Conservation (phyloP, 768 basidiomycete genomes). For the Podaxis pistillaris region DNA sequence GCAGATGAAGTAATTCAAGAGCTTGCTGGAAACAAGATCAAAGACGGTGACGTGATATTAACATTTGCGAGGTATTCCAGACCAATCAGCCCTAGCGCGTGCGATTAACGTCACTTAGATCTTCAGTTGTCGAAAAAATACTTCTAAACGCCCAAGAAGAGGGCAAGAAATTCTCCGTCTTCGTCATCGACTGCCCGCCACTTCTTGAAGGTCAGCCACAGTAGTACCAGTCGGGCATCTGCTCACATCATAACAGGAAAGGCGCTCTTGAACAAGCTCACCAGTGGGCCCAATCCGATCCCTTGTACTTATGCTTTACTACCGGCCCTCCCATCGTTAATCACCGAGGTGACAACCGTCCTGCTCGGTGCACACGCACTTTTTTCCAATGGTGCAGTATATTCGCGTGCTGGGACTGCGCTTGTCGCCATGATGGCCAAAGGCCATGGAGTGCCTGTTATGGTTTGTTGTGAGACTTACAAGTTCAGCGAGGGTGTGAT, state of each 20-base stretch:
- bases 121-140: conserved; percentile 92
- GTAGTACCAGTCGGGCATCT: conserved; percentile 4
- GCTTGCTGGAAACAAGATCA: conserved; percentile 88
- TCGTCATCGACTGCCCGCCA: conserved; percentile 94
- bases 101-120: conserved; percentile 45
- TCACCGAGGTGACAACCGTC: conserved; percentile 80
- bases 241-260: conserved; percentile 56
- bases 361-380: conserved; percentile 93
- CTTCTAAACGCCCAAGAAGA: conserved; percentile 72
- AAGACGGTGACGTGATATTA: conserved; percentile 88
- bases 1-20: conserved; percentile 94
- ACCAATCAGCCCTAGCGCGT: not conserved
- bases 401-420: conserved; percentile 92
- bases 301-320: conserved; percentile 92
- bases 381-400: conserved; percentile 92
- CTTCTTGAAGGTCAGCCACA: conserved; percentile 73
- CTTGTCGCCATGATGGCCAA: conserved; percentile 97
- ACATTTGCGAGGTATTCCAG: conserved; percentile 81
- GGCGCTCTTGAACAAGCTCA: conserved; percentile 66
- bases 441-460: conserved; percentile 83
- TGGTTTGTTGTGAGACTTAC: conserved; percentile 98
- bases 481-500: conserved; percentile 94
- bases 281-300: conserved; percentile 56
- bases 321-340: conserved; percentile 75
- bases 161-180: conserved; percentile 82